Evolutionary conservation across 306 rosid genomes (phyloP).

Genomic region (Nissolia schottii): DNA sequence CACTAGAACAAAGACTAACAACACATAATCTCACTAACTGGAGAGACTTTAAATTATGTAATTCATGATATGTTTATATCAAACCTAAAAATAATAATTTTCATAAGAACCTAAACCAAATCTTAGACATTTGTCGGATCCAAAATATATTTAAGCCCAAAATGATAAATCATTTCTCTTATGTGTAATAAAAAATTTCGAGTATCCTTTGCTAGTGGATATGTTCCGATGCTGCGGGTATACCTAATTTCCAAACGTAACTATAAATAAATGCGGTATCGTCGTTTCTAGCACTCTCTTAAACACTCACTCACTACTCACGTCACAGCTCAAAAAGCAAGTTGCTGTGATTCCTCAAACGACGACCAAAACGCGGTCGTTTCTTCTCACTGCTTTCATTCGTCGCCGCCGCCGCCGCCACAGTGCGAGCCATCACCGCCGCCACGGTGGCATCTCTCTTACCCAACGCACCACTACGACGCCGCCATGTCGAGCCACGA

Average conservation of each 20-base stretch:
- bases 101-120: no score
- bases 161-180: no score
- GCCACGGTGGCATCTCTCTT: neutral
- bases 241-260: neutral
- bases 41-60: no score
- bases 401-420: neutral
- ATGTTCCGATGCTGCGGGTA: neutral
- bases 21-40: no score
- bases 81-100: no score
- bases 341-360: neutral
- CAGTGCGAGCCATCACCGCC: neutral
- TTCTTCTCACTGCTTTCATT: no score
- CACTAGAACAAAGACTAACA: no score
- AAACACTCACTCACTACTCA: neutral
- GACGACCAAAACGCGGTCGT: neutral
- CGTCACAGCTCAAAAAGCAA: neutral
- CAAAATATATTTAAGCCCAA: no score
- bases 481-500: slow-evolving; percentile 23
- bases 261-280: neutral
- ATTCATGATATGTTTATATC: no score
- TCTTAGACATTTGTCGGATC: no score
- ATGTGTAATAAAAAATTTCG: neutral
- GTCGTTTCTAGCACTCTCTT: neutral
- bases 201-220: neutral
- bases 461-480: neutral